These are phyloP conservation scores for Cryptosporidium meleagridis DNA, from an alignment of 169 alveolate species.

Conservation along the genomic window DNA sequence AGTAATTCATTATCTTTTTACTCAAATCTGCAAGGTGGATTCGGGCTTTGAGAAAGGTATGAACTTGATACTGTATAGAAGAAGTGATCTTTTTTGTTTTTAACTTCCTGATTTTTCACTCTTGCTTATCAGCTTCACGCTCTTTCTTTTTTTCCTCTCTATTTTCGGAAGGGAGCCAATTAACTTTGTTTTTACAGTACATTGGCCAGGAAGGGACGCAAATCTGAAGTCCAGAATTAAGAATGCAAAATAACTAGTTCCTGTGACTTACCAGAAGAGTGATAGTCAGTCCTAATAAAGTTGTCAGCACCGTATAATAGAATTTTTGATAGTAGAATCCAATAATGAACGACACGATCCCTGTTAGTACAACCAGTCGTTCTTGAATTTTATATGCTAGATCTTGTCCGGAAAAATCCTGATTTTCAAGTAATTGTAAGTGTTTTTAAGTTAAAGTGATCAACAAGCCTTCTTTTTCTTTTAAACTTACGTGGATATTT, in stretches of 20 bases:
- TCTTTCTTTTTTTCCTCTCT: slow-evolving; percentile 21
- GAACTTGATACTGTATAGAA: not conserved
- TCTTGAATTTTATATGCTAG: slow-evolving; percentile 65
- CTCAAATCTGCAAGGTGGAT: not conserved
- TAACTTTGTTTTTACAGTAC: slow-evolving; percentile 57
- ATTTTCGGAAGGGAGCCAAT: slow-evolving; percentile 68
- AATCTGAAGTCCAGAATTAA: not conserved
- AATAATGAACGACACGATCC: slow-evolving; percentile 25
- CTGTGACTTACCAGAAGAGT: slow-evolving; percentile 26
- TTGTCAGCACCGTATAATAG: slow-evolving; percentile 29
- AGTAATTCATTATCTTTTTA: no score
- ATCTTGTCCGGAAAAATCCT: slow-evolving; percentile 72
- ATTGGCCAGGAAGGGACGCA: slow-evolving; percentile 75
- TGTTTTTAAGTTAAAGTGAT: not conserved
- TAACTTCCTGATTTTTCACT: not conserved
- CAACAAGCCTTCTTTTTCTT: not conserved
- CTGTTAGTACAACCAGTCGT: slow-evolving; percentile 28
- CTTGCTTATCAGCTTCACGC: not conserved
- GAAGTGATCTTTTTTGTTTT: no score
- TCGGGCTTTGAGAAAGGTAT: not conserved
- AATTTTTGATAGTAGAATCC: slow-evolving; percentile 46
- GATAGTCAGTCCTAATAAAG: slow-evolving; percentile 11
- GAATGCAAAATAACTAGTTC: not conserved
- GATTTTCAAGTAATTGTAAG: not conserved
- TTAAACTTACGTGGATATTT: slow-evolving; percentile 47